phyloP scores from a whole-genome alignment of 495 filamentous ascomycete species.

The Haplographium delicatum region DNA sequence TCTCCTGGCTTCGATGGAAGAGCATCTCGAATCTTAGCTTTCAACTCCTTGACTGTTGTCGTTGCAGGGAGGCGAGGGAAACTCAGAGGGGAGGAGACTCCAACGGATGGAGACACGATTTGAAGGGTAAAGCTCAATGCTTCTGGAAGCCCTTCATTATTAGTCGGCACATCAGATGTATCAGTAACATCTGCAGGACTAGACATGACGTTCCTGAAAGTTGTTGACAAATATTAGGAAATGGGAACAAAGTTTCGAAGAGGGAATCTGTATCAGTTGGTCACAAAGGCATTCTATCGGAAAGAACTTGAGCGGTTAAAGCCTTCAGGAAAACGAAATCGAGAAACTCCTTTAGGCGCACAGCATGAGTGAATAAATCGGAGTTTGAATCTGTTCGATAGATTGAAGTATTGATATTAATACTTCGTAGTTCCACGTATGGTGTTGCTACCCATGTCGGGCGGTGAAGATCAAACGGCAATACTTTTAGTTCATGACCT shows the following conservation, averaged over 20 bases:
- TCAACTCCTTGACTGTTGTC: slow-evolving; percentile 56
- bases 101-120: slow-evolving; percentile 58
- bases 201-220: slow-evolving; percentile 10
- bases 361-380: too few species aligned
- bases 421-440: not conserved
- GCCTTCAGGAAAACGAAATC: too few species aligned
- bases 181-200: slow-evolving; percentile 1
- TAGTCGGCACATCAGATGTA: slow-evolving; percentile 10
- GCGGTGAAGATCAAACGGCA: too few species aligned
- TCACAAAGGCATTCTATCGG: not conserved
- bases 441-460: not conserved
- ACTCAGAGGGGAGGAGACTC: slow-evolving; percentile 47
- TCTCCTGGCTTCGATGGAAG: slow-evolving; percentile 49
- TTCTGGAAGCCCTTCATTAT: slow-evolving; percentile 16
- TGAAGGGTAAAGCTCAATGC: slow-evolving; percentile 47
- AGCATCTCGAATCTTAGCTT: slow-evolving; percentile 49
- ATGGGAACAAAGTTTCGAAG: not conserved
- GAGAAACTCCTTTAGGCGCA: too few species aligned
- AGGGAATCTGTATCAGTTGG: not conserved
- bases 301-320: slow-evolving; percentile 1
- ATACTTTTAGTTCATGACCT: too few species aligned
- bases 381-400: too few species aligned
- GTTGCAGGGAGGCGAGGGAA: slow-evolving; percentile 47
- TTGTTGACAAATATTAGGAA: not conserved
- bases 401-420: not conserved